Evolutionary conservation across 352 stramenopile species (phyloP).

Genomic region (Thraustochytrium striatum): DNA sequence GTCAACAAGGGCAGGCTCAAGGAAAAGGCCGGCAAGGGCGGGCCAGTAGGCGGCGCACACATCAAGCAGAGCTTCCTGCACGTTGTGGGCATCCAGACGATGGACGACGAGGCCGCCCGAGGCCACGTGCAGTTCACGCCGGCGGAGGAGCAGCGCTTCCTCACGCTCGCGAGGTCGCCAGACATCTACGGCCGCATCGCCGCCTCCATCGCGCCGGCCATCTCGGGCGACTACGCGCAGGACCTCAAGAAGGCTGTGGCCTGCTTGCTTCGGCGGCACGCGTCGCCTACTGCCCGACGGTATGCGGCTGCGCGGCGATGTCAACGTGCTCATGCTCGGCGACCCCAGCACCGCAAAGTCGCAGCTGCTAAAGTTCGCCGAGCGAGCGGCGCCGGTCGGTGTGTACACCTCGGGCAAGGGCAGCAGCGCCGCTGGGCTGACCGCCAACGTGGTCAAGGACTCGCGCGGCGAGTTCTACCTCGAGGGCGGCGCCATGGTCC

Average conservation of each 20-base stretch:
- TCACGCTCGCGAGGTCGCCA: slow-evolving; percentile 75
- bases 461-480: slow-evolving; percentile 93
- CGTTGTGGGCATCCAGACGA: slow-evolving; percentile 47
- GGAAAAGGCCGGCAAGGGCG: slow-evolving; percentile 9
- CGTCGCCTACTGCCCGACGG: slow-evolving; percentile 89
- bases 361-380: slow-evolving; percentile 96
- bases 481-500: slow-evolving; percentile 67
- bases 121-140: slow-evolving; percentile 86
- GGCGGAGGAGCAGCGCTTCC: slow-evolving; percentile 94
- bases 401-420: slow-evolving; percentile 99
- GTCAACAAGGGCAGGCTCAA: slow-evolving; percentile 64
- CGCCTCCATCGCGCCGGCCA: slow-evolving; percentile 72
- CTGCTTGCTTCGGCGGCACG: slow-evolving; percentile 86
- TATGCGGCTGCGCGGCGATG: slow-evolving; percentile 93
- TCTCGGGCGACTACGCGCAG: slow-evolving; percentile 77
- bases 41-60: not conserved
- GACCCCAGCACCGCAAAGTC: slow-evolving; percentile 96
- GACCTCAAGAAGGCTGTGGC: slow-evolving; percentile 89
- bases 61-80: slow-evolving; percentile 45
- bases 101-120: slow-evolving; percentile 64
- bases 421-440: slow-evolving; percentile 91
- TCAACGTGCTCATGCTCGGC: slow-evolving; percentile 95
- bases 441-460: slow-evolving; percentile 68
- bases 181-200: slow-evolving; percentile 88
- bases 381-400: slow-evolving; percentile 89